These are phyloP conservation scores for Pseudozyma tsukubaensis DNA, from an alignment of 1,284 basidiomycete species.

Conservation along the genomic window DNA sequence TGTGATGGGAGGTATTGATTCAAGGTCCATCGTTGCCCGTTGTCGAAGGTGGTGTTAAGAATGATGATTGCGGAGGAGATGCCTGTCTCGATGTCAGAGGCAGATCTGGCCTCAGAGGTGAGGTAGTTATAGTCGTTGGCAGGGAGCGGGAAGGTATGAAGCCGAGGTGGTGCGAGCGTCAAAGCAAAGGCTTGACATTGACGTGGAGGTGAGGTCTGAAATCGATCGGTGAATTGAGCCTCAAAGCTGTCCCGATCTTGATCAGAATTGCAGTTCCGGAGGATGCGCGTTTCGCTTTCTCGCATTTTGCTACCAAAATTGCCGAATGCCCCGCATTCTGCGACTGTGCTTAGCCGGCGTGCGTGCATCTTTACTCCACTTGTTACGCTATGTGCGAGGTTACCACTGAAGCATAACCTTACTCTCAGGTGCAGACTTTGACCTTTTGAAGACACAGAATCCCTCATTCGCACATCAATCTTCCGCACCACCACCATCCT, in stretches of 20 bases:
- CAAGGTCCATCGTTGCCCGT: constrained; percentile 56
- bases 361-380: too few species aligned
- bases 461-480: neutral
- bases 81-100: too few species aligned
- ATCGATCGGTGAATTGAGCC: neutral
- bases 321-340: too few species aligned
- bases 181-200: neutral
- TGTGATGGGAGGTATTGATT: constrained; percentile 63
- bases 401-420: too few species aligned
- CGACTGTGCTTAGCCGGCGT: too few species aligned
- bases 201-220: neutral
- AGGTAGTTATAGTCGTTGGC: neutral
- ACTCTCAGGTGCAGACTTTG: too few species aligned
- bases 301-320: neutral
- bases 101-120: neutral
- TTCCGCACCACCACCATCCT: constrained; percentile 3
- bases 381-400: too few species aligned
- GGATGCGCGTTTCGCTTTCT: neutral
- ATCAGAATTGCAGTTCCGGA: neutral
- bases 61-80: too few species aligned
- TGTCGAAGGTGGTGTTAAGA: constrained; percentile 6
- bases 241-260: too few species aligned
- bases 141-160: neutral
- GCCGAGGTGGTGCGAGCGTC: neutral
- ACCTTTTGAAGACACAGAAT: too few species aligned